phyloP scores from a whole-genome alignment of 176 grass and related monocot species.

The Raddia distichophylla region DNA sequence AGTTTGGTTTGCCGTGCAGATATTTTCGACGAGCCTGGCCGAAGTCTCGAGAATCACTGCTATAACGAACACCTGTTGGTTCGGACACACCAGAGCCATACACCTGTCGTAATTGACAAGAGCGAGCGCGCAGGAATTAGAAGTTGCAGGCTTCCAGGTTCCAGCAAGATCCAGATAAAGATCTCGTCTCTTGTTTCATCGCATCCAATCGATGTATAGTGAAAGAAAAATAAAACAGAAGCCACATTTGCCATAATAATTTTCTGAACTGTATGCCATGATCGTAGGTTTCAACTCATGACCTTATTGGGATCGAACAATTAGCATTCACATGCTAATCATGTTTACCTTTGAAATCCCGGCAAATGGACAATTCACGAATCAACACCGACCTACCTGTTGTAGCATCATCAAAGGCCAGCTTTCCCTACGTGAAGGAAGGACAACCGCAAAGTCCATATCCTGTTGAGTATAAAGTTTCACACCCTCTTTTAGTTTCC shows the following conservation, averaged over 20 bases:
- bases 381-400: not conserved
- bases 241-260: not conserved
- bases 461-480: conserved; percentile 24
- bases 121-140: not conserved
- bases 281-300: not conserved
- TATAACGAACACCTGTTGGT: not conserved
- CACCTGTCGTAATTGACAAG: conserved; percentile 30
- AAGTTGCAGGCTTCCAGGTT: not conserved
- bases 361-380: not conserved
- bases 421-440: conserved; percentile 29
- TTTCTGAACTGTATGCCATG: not conserved
- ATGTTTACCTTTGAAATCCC: not conserved
- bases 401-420: not conserved
- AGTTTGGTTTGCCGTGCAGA: conserved; percentile 16
- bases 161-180: not conserved
- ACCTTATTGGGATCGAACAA: too few relatives aligned
- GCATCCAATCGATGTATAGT: not conserved
- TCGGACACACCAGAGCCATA: not conserved
- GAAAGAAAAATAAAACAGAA: not conserved
- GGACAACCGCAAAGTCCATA: not conserved
- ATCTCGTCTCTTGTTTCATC: not conserved
- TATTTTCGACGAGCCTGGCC: conserved; percentile 21
- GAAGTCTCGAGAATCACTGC: conserved; percentile 25
- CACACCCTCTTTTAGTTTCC: not conserved
- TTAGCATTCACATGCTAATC: not conserved